These are phyloP conservation scores for Euptelea pleiosperma DNA, from an alignment of 164 flowering plant species.

Conservation along the genomic window DNA sequence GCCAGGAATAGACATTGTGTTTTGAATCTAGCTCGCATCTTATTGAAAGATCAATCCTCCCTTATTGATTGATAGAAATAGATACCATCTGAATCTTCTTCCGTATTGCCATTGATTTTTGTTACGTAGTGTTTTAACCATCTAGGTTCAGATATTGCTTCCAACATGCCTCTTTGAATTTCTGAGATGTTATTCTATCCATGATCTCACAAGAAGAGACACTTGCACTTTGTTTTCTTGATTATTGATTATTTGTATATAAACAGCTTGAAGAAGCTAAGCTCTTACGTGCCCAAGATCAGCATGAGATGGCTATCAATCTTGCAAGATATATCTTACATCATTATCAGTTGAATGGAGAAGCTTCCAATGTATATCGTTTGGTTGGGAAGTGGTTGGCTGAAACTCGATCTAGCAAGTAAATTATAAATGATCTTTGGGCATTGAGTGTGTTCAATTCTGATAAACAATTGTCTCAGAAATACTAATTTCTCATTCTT, in stretches of 20 bases:
- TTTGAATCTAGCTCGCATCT: too few species aligned
- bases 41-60: too few species aligned
- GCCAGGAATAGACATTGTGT: too few species aligned
- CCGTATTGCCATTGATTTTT: too few species aligned
- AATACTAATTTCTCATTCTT: slow-evolving; percentile 1
- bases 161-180: not conserved
- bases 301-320: slow-evolving; percentile 88
- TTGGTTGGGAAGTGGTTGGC: slow-evolving; percentile 98
- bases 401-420: slow-evolving; percentile 97
- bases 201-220: not conserved
- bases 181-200: not conserved
- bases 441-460: not conserved
- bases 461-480: not conserved
- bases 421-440: slow-evolving; percentile 10
- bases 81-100: too few species aligned
- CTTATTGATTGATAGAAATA: too few species aligned
- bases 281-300: slow-evolving; percentile 91
- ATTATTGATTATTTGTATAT: not conserved
- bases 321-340: slow-evolving; percentile 75
- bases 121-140: too few species aligned
- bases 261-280: slow-evolving; percentile 95
- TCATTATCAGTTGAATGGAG: slow-evolving; percentile 45
- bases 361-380: slow-evolving; percentile 74
- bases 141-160: not conserved
- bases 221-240: not conserved